Base-by-base conservation (phyloP, 768 basidiomycete genomes). In the Phylloporus sp. region DNA sequence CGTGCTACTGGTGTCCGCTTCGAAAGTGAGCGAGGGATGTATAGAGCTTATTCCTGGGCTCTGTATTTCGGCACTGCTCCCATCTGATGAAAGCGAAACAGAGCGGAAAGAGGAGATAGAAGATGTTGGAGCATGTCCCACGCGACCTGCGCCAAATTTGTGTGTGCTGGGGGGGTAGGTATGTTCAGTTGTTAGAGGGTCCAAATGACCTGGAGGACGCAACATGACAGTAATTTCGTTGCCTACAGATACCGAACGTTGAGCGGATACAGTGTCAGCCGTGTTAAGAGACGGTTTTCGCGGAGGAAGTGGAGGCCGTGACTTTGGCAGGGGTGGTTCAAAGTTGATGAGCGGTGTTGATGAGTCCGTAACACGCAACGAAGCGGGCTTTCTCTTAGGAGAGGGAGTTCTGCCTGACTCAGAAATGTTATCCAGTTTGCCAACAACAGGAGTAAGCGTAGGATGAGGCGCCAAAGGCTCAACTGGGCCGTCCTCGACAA, bases 41-140 rank as follows among this genome's bases (percentile, higher is more conserved):
- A 74, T 70, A 40, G 74, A 59, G 12, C 41, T 46, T 24, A 32
- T 47, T 35, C 47, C 48, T 0, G 54, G 42, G 45, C 47, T 55
- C 13, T 45, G 56, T 0, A 26, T 44, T 34, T 69, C 68, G 29
- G 61, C 51, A 4, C 59, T 67, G 34, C 66, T 71, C 70, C 73
- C 65, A 55, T 85, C 84, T 7, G 85, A 86, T 2, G 88, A 90
- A 16, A 91, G 76, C 2, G 88, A 91, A 23, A 91, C 85, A 3
- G 88, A 89, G 59, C 89, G 87, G 55, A 91, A 89, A 26, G 88
- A 91, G 3, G 88, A 90, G 34, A 88, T 78, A 43, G 88, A 91
- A 2, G 86, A 87, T 3, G 77, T 78, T 5, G 80, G 77, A 5
- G 72, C 77, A 63, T 90, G 87, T 36, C 75, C 72, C 16, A 68